Evolutionary conservation across 2,329 filamentous ascomycete genomes (phyloP).

Genomic region (Trematosphaeria pertusa): DNA sequence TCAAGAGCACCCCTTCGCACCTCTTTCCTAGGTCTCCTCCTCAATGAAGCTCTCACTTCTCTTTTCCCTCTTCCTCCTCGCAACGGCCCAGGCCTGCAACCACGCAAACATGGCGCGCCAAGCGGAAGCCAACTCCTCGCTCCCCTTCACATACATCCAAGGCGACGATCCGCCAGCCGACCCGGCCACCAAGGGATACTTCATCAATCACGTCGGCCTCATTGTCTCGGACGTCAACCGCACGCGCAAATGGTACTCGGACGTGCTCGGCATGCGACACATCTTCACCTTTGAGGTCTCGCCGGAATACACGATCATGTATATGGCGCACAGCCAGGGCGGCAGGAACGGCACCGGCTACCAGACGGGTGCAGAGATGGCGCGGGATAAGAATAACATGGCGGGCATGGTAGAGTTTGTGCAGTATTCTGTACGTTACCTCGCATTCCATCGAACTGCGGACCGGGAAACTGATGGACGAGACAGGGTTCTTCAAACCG

Average conservation of each 20-base stretch:
- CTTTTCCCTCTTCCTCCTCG: conserved; percentile 3
- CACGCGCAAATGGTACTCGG: conserved; percentile 44
- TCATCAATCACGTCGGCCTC: conserved; percentile 46
- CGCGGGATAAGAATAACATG: conserved; percentile 45
- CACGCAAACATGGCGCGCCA: conserved; percentile 5
- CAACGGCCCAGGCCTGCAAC: conserved; percentile 11
- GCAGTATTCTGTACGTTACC: conserved; percentile 10
- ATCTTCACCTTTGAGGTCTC: conserved; percentile 43
- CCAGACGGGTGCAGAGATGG: conserved; percentile 44
- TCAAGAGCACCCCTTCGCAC: too few relatives aligned
- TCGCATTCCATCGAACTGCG: too few relatives aligned
- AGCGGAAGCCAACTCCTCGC: not conserved
- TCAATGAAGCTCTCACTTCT: conserved; percentile 3
- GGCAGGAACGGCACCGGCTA: conserved; percentile 50
- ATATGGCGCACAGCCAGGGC: conserved; percentile 47
- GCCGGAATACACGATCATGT: conserved; percentile 40
- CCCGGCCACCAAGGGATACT: conserved; percentile 43
- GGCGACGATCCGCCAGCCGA: conserved; percentile 35
- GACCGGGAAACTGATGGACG: not conserved
- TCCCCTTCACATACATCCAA: conserved; percentile 9
- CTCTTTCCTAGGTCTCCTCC: too few relatives aligned
- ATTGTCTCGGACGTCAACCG: conserved; percentile 39
- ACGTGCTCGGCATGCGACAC: conserved; percentile 45
- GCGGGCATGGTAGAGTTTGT: conserved; percentile 43
- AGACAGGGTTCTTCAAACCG: not conserved